These are phyloP conservation scores for Hypoxylon subgilvum DNA, from an alignment of 495 filamentous ascomycete genomes.

Conservation along the genomic window DNA sequence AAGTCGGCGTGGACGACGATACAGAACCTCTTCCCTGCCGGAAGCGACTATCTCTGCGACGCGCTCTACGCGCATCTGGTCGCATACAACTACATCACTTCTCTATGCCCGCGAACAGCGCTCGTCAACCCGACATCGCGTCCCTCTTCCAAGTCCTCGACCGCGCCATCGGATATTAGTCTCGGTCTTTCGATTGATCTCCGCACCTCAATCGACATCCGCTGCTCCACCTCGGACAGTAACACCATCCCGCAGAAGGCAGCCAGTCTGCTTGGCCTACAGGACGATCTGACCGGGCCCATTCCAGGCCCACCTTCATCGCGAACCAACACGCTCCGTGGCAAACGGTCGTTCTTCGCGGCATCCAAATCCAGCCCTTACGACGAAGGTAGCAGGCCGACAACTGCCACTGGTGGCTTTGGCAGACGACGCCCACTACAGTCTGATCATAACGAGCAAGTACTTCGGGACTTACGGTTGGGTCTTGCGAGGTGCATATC, in stretches of 20 bases:
- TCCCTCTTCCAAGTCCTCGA: conserved; percentile 25
- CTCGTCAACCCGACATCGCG: conserved; percentile 25
- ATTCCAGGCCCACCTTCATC: conserved; percentile 34
- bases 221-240: conserved; percentile 17
- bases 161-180: conserved; percentile 16
- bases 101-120: conserved; percentile 43
- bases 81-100: conserved; percentile 65
- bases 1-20: conserved; percentile 55
- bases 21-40: conserved; percentile 63
- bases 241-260: conserved; percentile 49
- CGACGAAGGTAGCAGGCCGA: conserved; percentile 17
- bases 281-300: conserved; percentile 27
- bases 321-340: conserved; percentile 24
- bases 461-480: conserved; percentile 41
- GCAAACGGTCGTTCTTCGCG: conserved; percentile 30
- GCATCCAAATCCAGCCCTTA: conserved; percentile 7
- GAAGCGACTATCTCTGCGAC: conserved; percentile 62
- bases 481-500: conserved; percentile 49
- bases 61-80: conserved; percentile 69
- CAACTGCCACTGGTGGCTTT: conserved; percentile 17
- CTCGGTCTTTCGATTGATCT: conserved; percentile 24
- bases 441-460: conserved; percentile 25
- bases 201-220: conserved; percentile 23
- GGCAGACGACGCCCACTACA: conserved; percentile 4
- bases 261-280: conserved; percentile 49